Conservation (phyloP, 768 basidiomycete species). For the Phlegmacium glaucopus region DNA sequence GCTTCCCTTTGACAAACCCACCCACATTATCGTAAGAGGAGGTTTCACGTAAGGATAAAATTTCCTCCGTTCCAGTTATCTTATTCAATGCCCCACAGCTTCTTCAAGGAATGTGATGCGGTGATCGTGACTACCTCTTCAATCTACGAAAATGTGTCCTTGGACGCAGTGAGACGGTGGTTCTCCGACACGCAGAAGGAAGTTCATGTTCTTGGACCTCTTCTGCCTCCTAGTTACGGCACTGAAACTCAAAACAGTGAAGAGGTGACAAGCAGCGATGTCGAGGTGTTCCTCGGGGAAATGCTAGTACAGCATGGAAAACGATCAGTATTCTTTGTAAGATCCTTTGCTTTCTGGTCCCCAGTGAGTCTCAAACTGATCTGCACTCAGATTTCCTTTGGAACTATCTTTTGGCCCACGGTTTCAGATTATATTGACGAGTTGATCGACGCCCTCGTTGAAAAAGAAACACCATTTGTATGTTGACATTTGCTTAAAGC, state of each 20-base stretch:
- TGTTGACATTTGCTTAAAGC: neutral
- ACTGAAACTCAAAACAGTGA: neutral
- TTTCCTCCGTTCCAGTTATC: neutral
- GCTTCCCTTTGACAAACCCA: neutral
- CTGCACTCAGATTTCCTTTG: conserved; percentile 10
- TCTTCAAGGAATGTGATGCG: conserved; percentile 6
- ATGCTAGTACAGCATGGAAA: neutral
- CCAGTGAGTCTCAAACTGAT: no score
- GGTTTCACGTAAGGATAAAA: conserved; percentile 2
- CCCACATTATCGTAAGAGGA: neutral
- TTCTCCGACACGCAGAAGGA: conserved; percentile 2
- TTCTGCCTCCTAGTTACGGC: conserved; percentile 6
- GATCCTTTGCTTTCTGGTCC: neutral
- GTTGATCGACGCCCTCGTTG: conserved; percentile 8
- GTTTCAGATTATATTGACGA: conserved; percentile 11
- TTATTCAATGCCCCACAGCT: neutral
- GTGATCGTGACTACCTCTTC: conserved; percentile 1
- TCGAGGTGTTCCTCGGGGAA: conserved; percentile 2
- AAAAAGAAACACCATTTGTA: conserved; percentile 14
- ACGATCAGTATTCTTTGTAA: conserved; percentile 8
- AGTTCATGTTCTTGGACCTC: conserved; percentile 7
- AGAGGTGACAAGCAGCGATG: neutral
- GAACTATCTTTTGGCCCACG: conserved; percentile 11
- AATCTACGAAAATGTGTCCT: conserved; percentile 1
- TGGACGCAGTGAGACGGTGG: conserved; percentile 5